Evolutionary conservation across 2,329 filamentous ascomycete genomes (phyloP).

Genomic region (Volutella citrinella): DNA sequence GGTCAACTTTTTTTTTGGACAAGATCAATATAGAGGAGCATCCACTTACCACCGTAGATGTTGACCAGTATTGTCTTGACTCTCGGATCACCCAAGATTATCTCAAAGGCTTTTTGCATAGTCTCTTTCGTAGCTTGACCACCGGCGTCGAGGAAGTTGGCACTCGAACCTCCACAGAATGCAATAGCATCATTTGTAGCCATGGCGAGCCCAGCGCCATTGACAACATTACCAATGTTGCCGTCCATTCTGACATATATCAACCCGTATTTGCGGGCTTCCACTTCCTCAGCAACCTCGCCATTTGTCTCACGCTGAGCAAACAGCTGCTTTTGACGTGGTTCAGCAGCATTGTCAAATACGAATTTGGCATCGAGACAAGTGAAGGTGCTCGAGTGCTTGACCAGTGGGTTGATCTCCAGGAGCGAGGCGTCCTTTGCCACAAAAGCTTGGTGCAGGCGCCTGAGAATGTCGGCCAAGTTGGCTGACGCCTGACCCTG

Average conservation of each 20-base stretch:
- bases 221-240: constrained; percentile 78
- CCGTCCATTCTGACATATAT: constrained; percentile 65
- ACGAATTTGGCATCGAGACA: constrained; percentile 37
- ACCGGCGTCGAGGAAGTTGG: constrained; percentile 86
- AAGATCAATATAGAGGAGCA: no score
- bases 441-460: constrained; percentile 36
- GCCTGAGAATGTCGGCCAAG: constrained; percentile 17
- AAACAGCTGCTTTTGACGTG: constrained; percentile 39
- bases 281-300: constrained; percentile 31
- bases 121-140: constrained; percentile 81
- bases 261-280: constrained; percentile 60
- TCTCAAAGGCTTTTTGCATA: constrained; percentile 70
- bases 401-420: constrained; percentile 38
- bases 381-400: constrained; percentile 24
- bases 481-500: constrained; percentile 4
- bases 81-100: constrained; percentile 66
- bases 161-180: constrained; percentile 61
- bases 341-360: constrained; percentile 43
- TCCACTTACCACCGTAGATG: constrained; percentile 41
- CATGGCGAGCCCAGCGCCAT: constrained; percentile 85
- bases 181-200: constrained; percentile 80
- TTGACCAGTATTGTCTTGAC: constrained; percentile 65
- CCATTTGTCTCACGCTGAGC: constrained; percentile 29
- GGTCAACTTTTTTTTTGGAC: no score
- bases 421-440: constrained; percentile 44